Evolutionary conservation across 1,139 yeast genomes (phyloP).

Genomic region (Kurtzmaniella quercitrusa): DNA sequence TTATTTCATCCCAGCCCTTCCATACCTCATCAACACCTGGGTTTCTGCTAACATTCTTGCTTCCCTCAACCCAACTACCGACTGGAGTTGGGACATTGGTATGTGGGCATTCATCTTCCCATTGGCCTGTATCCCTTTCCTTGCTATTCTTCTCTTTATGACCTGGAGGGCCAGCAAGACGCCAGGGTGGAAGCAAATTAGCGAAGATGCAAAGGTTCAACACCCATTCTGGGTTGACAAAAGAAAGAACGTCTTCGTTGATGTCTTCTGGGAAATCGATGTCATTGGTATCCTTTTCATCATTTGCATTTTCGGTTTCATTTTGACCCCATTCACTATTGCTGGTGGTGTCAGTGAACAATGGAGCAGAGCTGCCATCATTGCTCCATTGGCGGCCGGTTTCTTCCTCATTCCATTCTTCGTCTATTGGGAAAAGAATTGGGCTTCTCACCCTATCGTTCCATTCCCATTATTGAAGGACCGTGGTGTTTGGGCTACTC

Average conservation of each 20-base stretch:
- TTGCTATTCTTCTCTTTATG: constrained; percentile 29
- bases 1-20: constrained; percentile 62
- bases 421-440: constrained; percentile 26
- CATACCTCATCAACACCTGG: constrained; percentile 76
- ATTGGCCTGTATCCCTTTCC: constrained; percentile 28
- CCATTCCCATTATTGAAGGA: constrained; percentile 30
- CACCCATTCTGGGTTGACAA: constrained; percentile 19
- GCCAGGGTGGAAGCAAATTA: constrained; percentile 27
- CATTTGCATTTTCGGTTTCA: constrained; percentile 29
- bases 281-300: constrained; percentile 29
- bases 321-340: constrained; percentile 35
- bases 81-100: constrained; percentile 32
- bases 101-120: constrained; percentile 43
- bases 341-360: constrained; percentile 30
- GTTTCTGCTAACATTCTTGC: constrained; percentile 51
- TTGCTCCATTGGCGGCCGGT: constrained; percentile 37
- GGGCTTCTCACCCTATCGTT: constrained; percentile 27
- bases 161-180: constrained; percentile 30
- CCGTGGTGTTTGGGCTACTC: constrained; percentile 34
- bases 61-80: constrained; percentile 13
- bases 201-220: constrained; percentile 15
- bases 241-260: constrained; percentile 8
- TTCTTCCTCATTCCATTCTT: constrained; percentile 30
- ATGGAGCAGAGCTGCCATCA: constrained; percentile 28
- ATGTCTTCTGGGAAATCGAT: constrained; percentile 33